Evolutionary conservation across 2,329 filamentous ascomycete species (phyloP).

Genomic region (Herpotrichia juniperi): DNA sequence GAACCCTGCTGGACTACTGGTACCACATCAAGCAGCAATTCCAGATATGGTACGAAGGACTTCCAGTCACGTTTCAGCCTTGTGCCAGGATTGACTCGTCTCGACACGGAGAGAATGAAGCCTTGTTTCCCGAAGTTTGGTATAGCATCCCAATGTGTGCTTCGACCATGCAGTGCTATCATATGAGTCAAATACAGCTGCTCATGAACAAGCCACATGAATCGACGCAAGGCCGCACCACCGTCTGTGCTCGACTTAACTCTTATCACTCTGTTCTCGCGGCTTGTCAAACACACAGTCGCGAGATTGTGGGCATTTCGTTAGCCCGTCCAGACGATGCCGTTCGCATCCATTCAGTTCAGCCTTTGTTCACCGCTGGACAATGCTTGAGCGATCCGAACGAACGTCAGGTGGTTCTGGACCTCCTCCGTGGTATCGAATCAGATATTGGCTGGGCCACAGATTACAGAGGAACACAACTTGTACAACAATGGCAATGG

Average conservation of each 20-base stretch:
- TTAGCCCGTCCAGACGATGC: slow-evolving; percentile 61
- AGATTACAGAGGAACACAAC: slow-evolving; percentile 63
- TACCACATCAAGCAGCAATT: slow-evolving; percentile 62
- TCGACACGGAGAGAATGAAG: slow-evolving; percentile 37
- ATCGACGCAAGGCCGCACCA: slow-evolving; percentile 58
- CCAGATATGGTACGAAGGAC: slow-evolving; percentile 63
- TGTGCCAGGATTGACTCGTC: slow-evolving; percentile 56
- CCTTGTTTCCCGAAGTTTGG: slow-evolving; percentile 64
- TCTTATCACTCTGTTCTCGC: slow-evolving; percentile 63
- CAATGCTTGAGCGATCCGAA: slow-evolving; percentile 62
- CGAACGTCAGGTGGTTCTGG: slow-evolving; percentile 62
- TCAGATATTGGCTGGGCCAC: slow-evolving; percentile 69
- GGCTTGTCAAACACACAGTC: slow-evolving; percentile 62
- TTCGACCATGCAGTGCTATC: slow-evolving; percentile 69
- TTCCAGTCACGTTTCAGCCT: slow-evolving; percentile 65
- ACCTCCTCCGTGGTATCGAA: slow-evolving; percentile 64
- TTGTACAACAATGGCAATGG: slow-evolving; percentile 56
- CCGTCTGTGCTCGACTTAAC: slow-evolving; percentile 60
- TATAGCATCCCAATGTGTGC: slow-evolving; percentile 68
- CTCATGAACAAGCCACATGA: slow-evolving; percentile 66
- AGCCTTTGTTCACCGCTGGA: slow-evolving; percentile 67
- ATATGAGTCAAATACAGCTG: slow-evolving; percentile 68
- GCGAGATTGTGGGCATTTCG: slow-evolving; percentile 67
- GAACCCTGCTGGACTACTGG: slow-evolving; percentile 60
- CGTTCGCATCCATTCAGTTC: slow-evolving; percentile 63